phyloP scores from a whole-genome alignment of 1,284 basidiomycete genomes.

The Trametes polyzona region DNA sequence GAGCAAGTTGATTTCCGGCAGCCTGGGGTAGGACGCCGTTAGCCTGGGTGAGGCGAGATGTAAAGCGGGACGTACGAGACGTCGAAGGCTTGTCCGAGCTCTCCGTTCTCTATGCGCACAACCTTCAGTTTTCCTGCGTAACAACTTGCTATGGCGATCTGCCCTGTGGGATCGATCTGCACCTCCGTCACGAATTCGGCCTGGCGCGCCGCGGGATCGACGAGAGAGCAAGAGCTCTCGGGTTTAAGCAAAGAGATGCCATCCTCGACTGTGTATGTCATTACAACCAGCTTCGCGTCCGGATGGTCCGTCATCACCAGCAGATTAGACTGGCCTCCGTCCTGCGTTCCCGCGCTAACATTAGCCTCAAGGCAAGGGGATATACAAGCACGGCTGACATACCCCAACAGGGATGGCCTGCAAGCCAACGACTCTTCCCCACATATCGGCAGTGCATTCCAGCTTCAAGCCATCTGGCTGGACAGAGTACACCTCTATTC shows the following conservation, averaged over 20 bases:
- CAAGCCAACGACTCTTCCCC: constrained; percentile 64
- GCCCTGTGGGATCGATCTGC: constrained; percentile 62
- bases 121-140: constrained; percentile 73
- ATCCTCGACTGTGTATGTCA: constrained; percentile 49
- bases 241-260: constrained; percentile 43
- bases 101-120: constrained; percentile 55
- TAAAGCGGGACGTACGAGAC: constrained; percentile 54
- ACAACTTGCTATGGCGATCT: constrained; percentile 62
- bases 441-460: constrained; percentile 62
- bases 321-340: constrained; percentile 52
- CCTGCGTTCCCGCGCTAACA: constrained; percentile 34
- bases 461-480: constrained; percentile 57
- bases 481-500: constrained; percentile 67
- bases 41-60: not conserved
- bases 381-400: constrained; percentile 35
- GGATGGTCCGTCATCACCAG: constrained; percentile 74
- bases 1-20: constrained; percentile 78
- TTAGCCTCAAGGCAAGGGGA: constrained; percentile 6
- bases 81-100: constrained; percentile 61
- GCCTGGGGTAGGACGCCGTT: constrained; percentile 42
- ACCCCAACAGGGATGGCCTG: constrained; percentile 58
- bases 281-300: constrained; percentile 66
- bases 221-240: constrained; percentile 51
- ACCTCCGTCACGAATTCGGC: constrained; percentile 73
- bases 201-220: constrained; percentile 56